phyloP scores from a whole-genome alignment of 2,329 filamentous ascomycete species.

The Fusarium luffae region DNA sequence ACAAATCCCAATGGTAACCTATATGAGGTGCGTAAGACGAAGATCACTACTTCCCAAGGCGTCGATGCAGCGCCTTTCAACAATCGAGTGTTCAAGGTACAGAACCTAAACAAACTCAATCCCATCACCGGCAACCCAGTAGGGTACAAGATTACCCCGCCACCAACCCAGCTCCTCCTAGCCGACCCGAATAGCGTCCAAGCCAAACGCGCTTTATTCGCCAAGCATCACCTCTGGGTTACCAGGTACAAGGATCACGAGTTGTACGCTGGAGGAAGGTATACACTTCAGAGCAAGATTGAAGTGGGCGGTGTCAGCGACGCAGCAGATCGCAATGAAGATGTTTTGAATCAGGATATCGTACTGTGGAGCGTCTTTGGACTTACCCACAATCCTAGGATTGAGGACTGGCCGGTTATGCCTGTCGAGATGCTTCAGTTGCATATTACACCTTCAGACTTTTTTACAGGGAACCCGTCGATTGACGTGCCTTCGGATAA shows the following conservation, averaged over 20 bases:
- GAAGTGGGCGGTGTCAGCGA: slow-evolving; percentile 11
- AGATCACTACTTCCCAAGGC: slow-evolving; percentile 57
- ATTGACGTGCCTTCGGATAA: slow-evolving; percentile 17
- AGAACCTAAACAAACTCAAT: slow-evolving; percentile 58
- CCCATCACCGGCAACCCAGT: slow-evolving; percentile 58
- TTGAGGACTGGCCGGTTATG: slow-evolving; percentile 20
- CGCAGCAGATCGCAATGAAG: slow-evolving; percentile 10
- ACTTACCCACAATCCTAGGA: slow-evolving; percentile 6
- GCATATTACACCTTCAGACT: slow-evolving; percentile 14
- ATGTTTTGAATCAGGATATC: slow-evolving; percentile 20
- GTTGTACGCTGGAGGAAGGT: slow-evolving; percentile 57
- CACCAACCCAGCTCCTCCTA: slow-evolving; percentile 54
- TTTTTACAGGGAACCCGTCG: slow-evolving; percentile 9
- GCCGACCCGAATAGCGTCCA: slow-evolving; percentile 56
- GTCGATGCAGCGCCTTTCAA: slow-evolving; percentile 61
- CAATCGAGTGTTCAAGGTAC: slow-evolving; percentile 63
- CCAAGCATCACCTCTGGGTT: slow-evolving; percentile 58
- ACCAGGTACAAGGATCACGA: slow-evolving; percentile 59
- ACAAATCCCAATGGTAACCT: slow-evolving; percentile 63
- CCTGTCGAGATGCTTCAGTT: slow-evolving; percentile 19
- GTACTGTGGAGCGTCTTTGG: slow-evolving; percentile 22
- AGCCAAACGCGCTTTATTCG: slow-evolving; percentile 55
- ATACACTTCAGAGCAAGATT: slow-evolving; percentile 47
- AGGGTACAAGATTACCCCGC: slow-evolving; percentile 60
- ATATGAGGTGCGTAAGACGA: slow-evolving; percentile 57